Evolutionary conservation across 805 yeast genomes (phyloP).

Genomic region (Candida dajiaensis): DNA sequence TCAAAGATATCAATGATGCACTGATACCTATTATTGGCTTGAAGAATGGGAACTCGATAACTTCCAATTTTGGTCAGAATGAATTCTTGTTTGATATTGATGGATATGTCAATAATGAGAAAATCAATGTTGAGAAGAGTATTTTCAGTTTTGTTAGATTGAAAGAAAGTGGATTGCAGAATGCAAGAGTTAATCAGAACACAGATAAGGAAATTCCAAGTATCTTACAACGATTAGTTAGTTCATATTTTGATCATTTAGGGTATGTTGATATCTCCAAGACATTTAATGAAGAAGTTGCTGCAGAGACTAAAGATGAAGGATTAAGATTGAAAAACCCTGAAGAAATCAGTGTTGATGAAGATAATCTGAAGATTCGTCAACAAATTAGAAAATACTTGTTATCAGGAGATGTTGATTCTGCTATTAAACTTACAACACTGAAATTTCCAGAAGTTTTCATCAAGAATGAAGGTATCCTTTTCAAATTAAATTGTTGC

Average conservation of each 20-base stretch:
- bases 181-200: conserved; percentile 7
- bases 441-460: conserved; percentile 35
- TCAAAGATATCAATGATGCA: conserved; percentile 35
- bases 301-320: conserved; percentile 7
- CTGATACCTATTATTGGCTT: conserved; percentile 44
- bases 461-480: conserved; percentile 24
- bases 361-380: conserved; percentile 33
- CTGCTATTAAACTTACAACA: conserved; percentile 13
- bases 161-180: conserved; percentile 2
- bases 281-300: conserved; percentile 44
- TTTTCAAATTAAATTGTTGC: conserved; percentile 38
- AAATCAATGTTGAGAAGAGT: conserved; percentile 28
- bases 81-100: conserved; percentile 59
- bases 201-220: conserved; percentile 19
- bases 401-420: conserved; percentile 38
- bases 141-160: conserved; percentile 16
- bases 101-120: conserved; percentile 43
- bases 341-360: conserved; percentile 25
- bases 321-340: conserved; percentile 9
- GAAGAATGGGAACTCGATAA: conserved; percentile 28
- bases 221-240: conserved; percentile 30
- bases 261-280: conserved; percentile 52
- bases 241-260: conserved; percentile 49
- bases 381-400: conserved; percentile 38
- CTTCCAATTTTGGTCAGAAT: conserved; percentile 40